Percentiles rank a stretch among this genome's conserved stretches.
These are phyloP conservation scores for Apiotrichum veenhuisii DNA, from an alignment of 1,284 basidiomycete species.

Conservation along the genomic window DNA sequence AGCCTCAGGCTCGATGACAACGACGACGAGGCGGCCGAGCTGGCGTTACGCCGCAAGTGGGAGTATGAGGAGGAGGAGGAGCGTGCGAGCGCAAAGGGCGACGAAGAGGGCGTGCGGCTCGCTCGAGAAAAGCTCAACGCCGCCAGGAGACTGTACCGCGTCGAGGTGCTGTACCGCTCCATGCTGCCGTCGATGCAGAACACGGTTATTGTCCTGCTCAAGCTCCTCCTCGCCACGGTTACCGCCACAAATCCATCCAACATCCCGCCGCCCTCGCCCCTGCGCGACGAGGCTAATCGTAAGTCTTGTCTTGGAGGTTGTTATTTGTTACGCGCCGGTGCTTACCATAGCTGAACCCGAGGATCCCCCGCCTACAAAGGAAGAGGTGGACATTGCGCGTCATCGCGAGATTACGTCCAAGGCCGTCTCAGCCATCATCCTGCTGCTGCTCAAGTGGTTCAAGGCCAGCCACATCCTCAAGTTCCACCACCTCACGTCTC, in stretches of 20 bases:
- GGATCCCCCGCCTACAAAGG: slow-evolving; percentile 71
- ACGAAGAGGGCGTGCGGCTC: slow-evolving; percentile 60
- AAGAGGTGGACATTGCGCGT: slow-evolving; percentile 89
- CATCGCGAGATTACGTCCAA: slow-evolving; percentile 98
- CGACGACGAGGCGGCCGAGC: slow-evolving; percentile 48
- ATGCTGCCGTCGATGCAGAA: slow-evolving; percentile 76
- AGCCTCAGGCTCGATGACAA: slow-evolving; percentile 27
- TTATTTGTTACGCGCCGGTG: background rate
- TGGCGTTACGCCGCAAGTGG: slow-evolving; percentile 60
- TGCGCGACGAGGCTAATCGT: slow-evolving; percentile 51
- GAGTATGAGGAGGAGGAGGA: slow-evolving; percentile 60
- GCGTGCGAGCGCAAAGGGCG: slow-evolving; percentile 50
- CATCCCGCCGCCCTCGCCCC: background rate
- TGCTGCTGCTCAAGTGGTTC: slow-evolving; percentile 94
- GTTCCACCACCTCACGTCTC: slow-evolving; percentile 93
- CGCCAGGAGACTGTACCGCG: slow-evolving; percentile 74
- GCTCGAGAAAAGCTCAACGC: slow-evolving; percentile 69
- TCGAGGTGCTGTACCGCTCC: slow-evolving; percentile 79
- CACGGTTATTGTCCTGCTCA: slow-evolving; percentile 84
- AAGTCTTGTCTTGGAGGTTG: slow-evolving; percentile 37
- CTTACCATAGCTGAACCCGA: slow-evolving; percentile 46
- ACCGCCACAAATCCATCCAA: slow-evolving; percentile 60
- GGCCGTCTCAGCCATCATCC: slow-evolving; percentile 88
- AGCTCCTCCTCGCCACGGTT: slow-evolving; percentile 81
- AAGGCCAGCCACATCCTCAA: slow-evolving; percentile 98